Base-by-base conservation (phyloP, 164 flowering plant genomes). In the Liquidambar formosana region DNA sequence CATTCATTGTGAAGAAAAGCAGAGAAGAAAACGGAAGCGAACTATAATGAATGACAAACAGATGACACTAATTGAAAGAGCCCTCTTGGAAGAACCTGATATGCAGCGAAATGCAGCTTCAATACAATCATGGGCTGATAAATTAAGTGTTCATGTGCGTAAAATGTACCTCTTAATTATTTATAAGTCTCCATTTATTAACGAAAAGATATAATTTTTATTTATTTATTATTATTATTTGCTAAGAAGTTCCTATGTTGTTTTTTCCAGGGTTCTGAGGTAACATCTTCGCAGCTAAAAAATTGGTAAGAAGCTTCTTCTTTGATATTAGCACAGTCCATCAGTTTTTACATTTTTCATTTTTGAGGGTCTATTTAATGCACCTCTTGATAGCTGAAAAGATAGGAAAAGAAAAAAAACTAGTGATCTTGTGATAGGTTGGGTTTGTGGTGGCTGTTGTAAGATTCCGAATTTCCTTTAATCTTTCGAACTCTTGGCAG, bases 31-130 rank as follows among this genome's bases (percentile, higher is more conserved):
- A 79, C 78, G 99, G 69, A 95, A 93, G 77, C 82, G 97, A 66
- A 86, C 88, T 52, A 83, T 95, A 63, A 92, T 95, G 99, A 95
- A 91, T 76, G 94, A 88, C 27, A 79, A 78, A 58, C 97, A 95
- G 75, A 83, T 88, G 15, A 54, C 76, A 15, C 44, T 91, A 4
- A 83, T 95, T 65, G 99, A 95, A 79, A 80, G 67, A 70, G 99
- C 92, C 26, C 90, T 95, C 27, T 49, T 85, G 73, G 92, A 83
- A 61, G 97, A 95, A 79, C 99, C 99, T 75, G 91, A 87, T 54
- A 85, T 95, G 97, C 97, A 92, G 81, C 82, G 94, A 61, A 85
- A 93, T 80, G 75, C 93, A 43, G 76, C 88, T 70, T 71, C 79
- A 28, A 65, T 95, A 70, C 88, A 84, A 77, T 77, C 83, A 57